Evolutionary conservation across 257 asterid genomes (phyloP).

Genomic region (Solanum medicagineum): DNA sequence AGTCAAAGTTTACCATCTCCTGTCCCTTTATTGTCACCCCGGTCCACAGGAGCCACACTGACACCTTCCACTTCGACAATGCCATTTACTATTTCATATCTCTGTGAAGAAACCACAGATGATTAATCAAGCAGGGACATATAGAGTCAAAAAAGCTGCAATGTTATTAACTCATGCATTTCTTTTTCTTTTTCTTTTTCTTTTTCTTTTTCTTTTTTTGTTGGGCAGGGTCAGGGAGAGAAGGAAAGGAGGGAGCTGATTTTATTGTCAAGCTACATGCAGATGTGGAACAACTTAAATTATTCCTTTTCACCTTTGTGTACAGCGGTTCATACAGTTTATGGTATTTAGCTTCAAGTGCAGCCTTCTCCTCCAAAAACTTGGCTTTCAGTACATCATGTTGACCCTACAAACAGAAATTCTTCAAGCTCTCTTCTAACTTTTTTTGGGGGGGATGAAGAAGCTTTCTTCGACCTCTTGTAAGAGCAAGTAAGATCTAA

Average conservation of each 20-base stretch:
- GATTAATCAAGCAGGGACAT: not conserved
- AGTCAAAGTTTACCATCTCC: constrained; percentile 26
- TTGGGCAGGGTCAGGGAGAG: not conserved
- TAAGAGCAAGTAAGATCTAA: not conserved
- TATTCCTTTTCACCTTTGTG: constrained; percentile 23
- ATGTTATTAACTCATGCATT: not conserved
- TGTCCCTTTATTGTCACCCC: constrained; percentile 28
- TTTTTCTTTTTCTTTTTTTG: not conserved
- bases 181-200: not conserved
- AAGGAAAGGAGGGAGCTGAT: not conserved
- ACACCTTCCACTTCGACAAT: constrained; percentile 63
- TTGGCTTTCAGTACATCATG: constrained; percentile 69
- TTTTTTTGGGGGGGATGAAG: too few species aligned
- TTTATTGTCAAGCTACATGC: not conserved
- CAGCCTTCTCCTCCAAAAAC: constrained; percentile 62
- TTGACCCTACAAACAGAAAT: constrained; percentile 32
- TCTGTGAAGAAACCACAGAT: constrained; percentile 22
- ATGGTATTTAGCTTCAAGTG: constrained; percentile 76
- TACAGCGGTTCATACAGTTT: constrained; percentile 61
- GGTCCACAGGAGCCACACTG: constrained; percentile 17
- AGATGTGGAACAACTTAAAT: not conserved
- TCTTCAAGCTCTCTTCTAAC: not conserved
- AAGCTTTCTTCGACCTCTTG: not conserved
- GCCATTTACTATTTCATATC: constrained; percentile 71
- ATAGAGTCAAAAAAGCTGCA: not conserved